A percentile compares a stretch with the other conserved stretches of the same genome.
Conservation (phyloP, 202 grass and related monocot species). For the Bolboschoenoplectus hybrid region DNA sequence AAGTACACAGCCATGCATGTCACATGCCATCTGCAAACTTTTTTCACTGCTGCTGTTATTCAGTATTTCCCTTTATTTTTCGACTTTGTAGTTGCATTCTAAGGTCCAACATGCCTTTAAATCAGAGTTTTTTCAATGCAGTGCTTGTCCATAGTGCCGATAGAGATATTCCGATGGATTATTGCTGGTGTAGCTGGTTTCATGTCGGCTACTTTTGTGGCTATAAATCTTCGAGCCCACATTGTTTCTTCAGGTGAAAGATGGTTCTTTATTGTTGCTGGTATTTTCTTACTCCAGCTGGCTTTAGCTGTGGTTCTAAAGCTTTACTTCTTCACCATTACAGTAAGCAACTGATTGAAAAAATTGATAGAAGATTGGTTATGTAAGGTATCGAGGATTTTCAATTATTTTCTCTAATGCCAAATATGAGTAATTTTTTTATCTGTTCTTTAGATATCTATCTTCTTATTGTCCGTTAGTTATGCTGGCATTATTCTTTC, state of each 20-base stretch:
- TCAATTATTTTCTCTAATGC: background rate
- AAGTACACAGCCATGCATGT: background rate
- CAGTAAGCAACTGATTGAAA: slow-evolving; percentile 47
- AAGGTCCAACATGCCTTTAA: background rate
- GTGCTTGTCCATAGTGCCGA: slow-evolving; percentile 93
- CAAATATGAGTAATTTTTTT: slow-evolving; percentile 23
- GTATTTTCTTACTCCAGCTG: slow-evolving; percentile 94
- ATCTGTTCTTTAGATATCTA: slow-evolving; percentile 1
- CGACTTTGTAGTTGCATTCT: background rate
- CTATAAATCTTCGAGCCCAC: slow-evolving; percentile 90
- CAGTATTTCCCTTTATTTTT: background rate
- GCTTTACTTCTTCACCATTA: slow-evolving; percentile 98
- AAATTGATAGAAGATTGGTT: background rate
- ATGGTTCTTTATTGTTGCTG: slow-evolving; percentile 89
- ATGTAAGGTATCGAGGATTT: slow-evolving; percentile 17
- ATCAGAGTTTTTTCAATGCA: slow-evolving; percentile 19
- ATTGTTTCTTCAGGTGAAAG: slow-evolving; percentile 89
- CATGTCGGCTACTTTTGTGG: slow-evolving; percentile 97
- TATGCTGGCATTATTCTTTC: slow-evolving; percentile 20
- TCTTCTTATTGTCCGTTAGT: slow-evolving; percentile 18
- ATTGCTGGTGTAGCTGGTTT: slow-evolving; percentile 87
- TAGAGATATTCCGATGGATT: slow-evolving; percentile 99
- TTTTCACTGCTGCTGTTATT: background rate
- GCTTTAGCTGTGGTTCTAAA: slow-evolving; percentile 88
- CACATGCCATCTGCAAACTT: background rate